Conservation (phyloP, 1,139 yeast species). For the Sugiyamaella grinbergsii region DNA sequence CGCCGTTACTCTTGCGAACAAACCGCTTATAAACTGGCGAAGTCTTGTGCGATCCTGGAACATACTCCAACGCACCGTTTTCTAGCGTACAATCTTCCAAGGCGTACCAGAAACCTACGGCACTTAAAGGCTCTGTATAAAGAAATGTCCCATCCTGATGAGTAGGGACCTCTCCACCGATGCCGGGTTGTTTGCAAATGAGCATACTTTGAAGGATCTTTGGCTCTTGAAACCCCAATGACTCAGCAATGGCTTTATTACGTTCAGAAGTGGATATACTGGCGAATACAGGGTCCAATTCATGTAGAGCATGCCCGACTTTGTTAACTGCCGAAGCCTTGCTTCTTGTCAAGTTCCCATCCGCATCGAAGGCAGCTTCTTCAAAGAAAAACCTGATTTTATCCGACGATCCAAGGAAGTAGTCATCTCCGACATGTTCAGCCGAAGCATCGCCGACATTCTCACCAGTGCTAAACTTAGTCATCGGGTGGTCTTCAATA, state of each 20-base stretch:
- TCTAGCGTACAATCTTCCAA: constrained; percentile 67
- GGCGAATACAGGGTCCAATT: constrained; percentile 52
- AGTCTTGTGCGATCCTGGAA: constrained; percentile 73
- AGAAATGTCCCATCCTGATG: constrained; percentile 79
- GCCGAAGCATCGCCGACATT: constrained; percentile 48
- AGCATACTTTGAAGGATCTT: constrained; percentile 78
- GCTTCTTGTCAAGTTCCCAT: constrained; percentile 55
- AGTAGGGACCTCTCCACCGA: constrained; percentile 75
- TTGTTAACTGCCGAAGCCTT: constrained; percentile 66
- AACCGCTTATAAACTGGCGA: constrained; percentile 64
- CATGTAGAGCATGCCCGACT: constrained; percentile 78
- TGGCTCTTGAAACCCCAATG: constrained; percentile 62
- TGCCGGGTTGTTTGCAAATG: constrained; percentile 74
- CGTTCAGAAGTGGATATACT: constrained; percentile 55
- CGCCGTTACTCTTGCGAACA: constrained; percentile 49
- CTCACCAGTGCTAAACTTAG: constrained; percentile 65
- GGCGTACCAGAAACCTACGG: constrained; percentile 84
- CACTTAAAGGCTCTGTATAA: constrained; percentile 69
- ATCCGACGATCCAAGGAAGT: constrained; percentile 69
- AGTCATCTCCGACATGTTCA: constrained; percentile 69
- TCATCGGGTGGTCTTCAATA: constrained; percentile 63
- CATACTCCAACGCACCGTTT: constrained; percentile 71
- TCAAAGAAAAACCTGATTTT: constrained; percentile 73
- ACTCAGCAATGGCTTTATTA: constrained; percentile 55
- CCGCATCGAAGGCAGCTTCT: constrained; percentile 58